A percentile compares a stretch with the other conserved stretches of the same genome.
phyloP scores from a whole-genome alignment of 2,329 filamentous ascomycete species.

The Juglanconis oblonga region DNA sequence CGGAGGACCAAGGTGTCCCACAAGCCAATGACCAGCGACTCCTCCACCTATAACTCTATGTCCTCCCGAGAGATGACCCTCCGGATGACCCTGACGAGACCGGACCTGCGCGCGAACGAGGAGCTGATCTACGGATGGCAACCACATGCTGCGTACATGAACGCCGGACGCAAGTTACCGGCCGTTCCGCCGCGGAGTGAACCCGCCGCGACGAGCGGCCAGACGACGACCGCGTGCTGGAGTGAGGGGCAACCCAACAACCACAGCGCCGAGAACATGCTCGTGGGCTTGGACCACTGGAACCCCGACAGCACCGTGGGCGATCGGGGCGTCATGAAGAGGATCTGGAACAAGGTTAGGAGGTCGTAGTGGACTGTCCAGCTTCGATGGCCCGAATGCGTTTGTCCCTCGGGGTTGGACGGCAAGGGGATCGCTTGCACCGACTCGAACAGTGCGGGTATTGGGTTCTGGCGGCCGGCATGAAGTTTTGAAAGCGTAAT shows the following conservation, averaged over 20 bases:
- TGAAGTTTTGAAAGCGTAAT: too few species aligned
- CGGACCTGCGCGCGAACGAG: conserved; percentile 77
- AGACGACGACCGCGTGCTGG: conserved; percentile 28
- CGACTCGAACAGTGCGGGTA: too few species aligned
- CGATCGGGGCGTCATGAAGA: conserved; percentile 57
- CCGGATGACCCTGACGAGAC: conserved; percentile 89
- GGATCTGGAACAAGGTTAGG: conserved; percentile 62
- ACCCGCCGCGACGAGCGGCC: conserved; percentile 29
- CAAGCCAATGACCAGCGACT: conserved; percentile 31
- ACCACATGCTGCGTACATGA: conserved; percentile 30
- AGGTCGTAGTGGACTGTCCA: conserved; percentile 30
- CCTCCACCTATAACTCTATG: conserved; percentile 49
- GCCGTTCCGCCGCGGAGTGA: conserved; percentile 26
- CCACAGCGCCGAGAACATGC: conserved; percentile 52
- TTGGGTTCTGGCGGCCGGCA: too few species aligned
- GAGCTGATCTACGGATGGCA: conserved; percentile 71
- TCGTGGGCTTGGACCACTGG: conserved; percentile 53
- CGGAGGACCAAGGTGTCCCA: not conserved
- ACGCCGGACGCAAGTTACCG: conserved; percentile 45
- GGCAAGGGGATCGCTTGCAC: not conserved
- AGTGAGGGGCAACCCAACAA: conserved; percentile 39
- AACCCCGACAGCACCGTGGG: conserved; percentile 35
- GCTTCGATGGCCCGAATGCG: conserved; percentile 12
- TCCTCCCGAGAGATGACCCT: conserved; percentile 87
- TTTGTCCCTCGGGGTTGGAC: not conserved